Evolutionary conservation across 176 grass and related monocot genomes (phyloP), one percentile per base, ranked within the genome.

Genomic region (Puya raimondii): DNA sequence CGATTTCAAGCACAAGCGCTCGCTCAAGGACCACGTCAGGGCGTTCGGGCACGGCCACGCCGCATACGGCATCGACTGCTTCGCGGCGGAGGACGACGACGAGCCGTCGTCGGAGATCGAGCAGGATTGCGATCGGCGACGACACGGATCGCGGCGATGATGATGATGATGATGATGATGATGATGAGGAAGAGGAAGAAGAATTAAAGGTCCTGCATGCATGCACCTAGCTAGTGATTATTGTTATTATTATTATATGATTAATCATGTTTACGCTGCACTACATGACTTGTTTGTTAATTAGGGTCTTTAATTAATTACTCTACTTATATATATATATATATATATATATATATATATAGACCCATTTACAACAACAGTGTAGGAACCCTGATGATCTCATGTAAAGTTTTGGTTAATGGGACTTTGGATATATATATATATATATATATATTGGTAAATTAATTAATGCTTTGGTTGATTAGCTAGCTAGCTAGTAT

Each of bases 1-100:
- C 67, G 89, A 92, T 85, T 92, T 92, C 89, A 92, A 92, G 82
- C 89, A 92, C 82, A 92, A 92, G 82, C 70, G 89, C 2, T 92
- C 89, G 1, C 85, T 92, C 56, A 92, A 92, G 85, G 89, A 92
- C 50, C 89, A 92, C 77, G 85, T 92, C 77, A 69, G 81, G 17
- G 89, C 89, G 0, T 92, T 92, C 71, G 89, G 89, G 5, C 51
- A 78, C 0, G 89, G 80, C 0, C 89, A 92, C 68, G 79, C 85
- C 10, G 80, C 85, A 22, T 92, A 83, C 70, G 85, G 82, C 54
- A 83, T 92, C 80, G 85, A 92, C 80, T 85, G 70, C 89, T 88
- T 92, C 77, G 85, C 83, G 53, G 73, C 80, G 70, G 88, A 87
- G 14, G 88, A 91, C 25, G 25, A 26, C 25, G 25, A 26, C 47